Base-by-base conservation (phyloP, 1,139 yeast species). In the Hyphopichia pseudoburtonii region DNA sequence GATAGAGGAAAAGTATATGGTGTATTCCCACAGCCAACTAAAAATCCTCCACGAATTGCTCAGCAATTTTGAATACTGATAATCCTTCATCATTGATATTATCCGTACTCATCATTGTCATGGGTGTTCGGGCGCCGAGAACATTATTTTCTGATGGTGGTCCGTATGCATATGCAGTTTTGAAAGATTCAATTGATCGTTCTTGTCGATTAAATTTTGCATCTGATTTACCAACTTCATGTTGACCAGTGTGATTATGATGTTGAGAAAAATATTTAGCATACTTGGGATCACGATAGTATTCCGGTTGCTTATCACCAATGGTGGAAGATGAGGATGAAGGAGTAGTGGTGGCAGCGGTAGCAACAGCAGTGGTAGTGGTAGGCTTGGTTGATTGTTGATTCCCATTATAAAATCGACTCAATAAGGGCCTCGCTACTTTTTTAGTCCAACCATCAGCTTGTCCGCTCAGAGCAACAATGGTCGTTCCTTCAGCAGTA, bases 11-110 rank as follows among this genome's bases (percentile, higher is more conserved):
- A n/a, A n/a, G n/a, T n/a, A n/a, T n/a, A n/a, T n/a, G n/a, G n/a
- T n/a, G n/a, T n/a, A n/a, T n/a, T n/a, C n/a, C n/a, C n/a, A n/a
- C n/a, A 21, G 23, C 23, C 28, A 7, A 5, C 30, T 39, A 40
- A 18, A 46, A 40, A 33, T 55, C 57, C 32, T 50, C 51, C n/a
- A 56, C 58, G 46, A 60, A 60, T 39, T 48, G 46, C 41, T 60
- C 60, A 5, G 64, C 64, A 8, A 54, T 52, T 33, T 46, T 42
- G 33, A 57, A 48, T 21, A 58, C 41, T 11, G 54, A 49, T 19
- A 46, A 37, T 30, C 43, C 16, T 17, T 33, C 33, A 22, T 29
- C 18, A 4, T 15, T 14, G 6, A 12, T 26, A 11, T 8, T 24
- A n/a, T 9, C n/a, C 6, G 10, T 24, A 24, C 27, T 22, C 15